A percentile compares a stretch with the other conserved stretches of the same genome.
Conservation (phyloP, 208 protist genomes). For the Sergeia podlipaevii region DNA sequence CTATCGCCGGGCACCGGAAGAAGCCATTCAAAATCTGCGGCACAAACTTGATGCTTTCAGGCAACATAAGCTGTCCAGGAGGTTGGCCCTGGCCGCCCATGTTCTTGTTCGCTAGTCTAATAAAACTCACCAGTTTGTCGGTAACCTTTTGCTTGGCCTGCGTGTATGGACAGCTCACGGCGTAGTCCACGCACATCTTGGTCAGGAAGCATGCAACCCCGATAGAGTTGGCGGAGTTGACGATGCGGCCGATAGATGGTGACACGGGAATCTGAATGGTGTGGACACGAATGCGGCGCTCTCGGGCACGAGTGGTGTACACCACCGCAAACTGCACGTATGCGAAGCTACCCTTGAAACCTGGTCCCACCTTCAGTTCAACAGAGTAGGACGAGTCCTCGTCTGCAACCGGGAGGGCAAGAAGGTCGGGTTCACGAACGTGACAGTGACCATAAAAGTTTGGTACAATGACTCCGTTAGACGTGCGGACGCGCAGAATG, state of each 20-base stretch:
- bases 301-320: conserved; percentile 69
- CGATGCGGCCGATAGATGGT: conserved; percentile 26
- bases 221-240: conserved; percentile 73
- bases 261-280: conserved; percentile 69
- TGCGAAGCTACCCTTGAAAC: conserved; percentile 57
- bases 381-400: conserved; percentile 87
- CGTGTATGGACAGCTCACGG: conserved; percentile 43
- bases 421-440: conserved; percentile 92
- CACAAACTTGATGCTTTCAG: conserved; percentile 72
- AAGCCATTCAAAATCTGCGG: conserved; percentile 78
- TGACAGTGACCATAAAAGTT: conserved; percentile 97
- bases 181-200: conserved; percentile 70
- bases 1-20: conserved; percentile 55
- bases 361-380: conserved; percentile 58
- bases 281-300: conserved; percentile 84
- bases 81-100: conserved; percentile 41
- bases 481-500: conserved; percentile 95
- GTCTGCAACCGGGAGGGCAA: conserved; percentile 92
- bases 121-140: conserved; percentile 43
- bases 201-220: conserved; percentile 64
- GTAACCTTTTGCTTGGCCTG: conserved; percentile 62
- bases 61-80: conserved; percentile 49
- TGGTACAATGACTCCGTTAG: conserved; percentile 71
- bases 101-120: conserved; percentile 38
- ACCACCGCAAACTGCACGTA: conserved; percentile 84